A percentile compares a stretch with the other conserved stretches of the same genome.
Evolutionary conservation across 768 basidiomycete species (phyloP).

Genomic region (Udeniomyces megalosporus): DNA sequence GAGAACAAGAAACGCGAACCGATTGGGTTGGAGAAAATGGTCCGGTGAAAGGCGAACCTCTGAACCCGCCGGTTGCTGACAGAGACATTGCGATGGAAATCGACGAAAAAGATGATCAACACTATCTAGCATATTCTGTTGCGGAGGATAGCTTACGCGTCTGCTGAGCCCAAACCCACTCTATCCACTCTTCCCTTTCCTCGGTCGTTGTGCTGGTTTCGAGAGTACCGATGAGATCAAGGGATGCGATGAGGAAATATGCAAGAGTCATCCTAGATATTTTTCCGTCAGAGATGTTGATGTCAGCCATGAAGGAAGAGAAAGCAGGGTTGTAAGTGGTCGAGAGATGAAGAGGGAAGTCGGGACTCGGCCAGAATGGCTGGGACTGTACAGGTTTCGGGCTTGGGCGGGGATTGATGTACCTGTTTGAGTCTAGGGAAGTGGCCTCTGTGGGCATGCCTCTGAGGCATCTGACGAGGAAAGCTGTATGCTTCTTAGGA

Average conservation of each 20-base stretch:
- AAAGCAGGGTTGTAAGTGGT: not conserved
- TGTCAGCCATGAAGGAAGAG: not conserved
- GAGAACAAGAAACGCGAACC: not conserved
- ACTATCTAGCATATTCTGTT: too few relatives aligned
- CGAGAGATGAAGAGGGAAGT: not conserved
- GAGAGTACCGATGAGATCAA: slow-evolving; percentile 56
- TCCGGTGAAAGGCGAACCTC: slow-evolving; percentile 11
- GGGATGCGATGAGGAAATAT: slow-evolving; percentile 72
- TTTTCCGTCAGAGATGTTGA: not conserved
- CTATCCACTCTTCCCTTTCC: slow-evolving; percentile 49
- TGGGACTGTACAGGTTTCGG: not conserved
- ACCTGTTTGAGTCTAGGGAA: slow-evolving; percentile 9
- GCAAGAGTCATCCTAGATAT: slow-evolving; percentile 53
- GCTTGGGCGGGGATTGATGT: not conserved
- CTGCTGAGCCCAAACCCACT: slow-evolving; percentile 87
- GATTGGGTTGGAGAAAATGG: not conserved
- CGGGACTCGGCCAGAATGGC: too few relatives aligned
- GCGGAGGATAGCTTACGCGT: slow-evolving; percentile 35
- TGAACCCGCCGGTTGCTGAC: slow-evolving; percentile 4
- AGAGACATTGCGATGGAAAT: too few relatives aligned
- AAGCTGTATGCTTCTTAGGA: not conserved
- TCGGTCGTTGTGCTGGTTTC: slow-evolving; percentile 34
- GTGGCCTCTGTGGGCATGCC: not conserved
- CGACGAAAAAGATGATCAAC: slow-evolving; percentile 6
- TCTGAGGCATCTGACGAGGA: slow-evolving; percentile 7